Conservation (phyloP, 495 filamentous ascomycete species). For the Xylaria intraflava region DNA sequence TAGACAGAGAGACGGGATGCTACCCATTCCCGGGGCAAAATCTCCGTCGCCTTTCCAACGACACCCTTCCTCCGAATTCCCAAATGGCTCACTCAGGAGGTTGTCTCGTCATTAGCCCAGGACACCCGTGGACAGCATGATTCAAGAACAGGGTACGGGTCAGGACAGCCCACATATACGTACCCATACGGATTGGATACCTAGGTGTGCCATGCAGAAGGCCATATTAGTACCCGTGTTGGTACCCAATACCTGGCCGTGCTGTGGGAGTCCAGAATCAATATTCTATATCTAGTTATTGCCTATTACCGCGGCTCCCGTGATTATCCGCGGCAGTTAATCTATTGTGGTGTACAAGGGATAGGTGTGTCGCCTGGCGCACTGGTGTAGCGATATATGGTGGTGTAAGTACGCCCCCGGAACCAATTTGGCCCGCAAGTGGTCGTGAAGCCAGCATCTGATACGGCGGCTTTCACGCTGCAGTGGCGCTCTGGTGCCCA, state of each 20-base stretch:
- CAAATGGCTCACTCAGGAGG: too few species aligned
- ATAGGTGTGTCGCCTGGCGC: too few species aligned
- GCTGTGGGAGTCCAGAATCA: not conserved
- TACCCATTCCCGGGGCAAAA: not conserved
- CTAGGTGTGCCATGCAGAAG: not conserved
- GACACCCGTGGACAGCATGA: too few species aligned
- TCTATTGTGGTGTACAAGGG: too few species aligned
- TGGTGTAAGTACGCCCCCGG: not conserved
- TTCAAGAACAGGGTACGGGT: not conserved
- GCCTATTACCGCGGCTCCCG: not conserved
- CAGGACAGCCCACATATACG: not conserved
- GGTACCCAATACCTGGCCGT: slow-evolving; percentile 6
- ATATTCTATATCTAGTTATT: too few species aligned
- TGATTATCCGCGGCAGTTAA: not conserved
- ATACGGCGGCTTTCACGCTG: not conserved
- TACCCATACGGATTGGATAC: not conserved
- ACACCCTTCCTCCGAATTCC: not conserved
- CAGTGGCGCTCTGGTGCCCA: slow-evolving; percentile 4
- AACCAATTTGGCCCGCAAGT: not conserved
- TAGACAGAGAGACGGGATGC: not conserved
- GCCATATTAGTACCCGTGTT: slow-evolving; percentile 2
- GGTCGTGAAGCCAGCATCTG: not conserved
- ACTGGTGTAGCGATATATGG: not conserved
- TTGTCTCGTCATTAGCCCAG: too few species aligned
- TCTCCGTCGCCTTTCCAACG: not conserved